Evolutionary conservation across 805 yeast species (phyloP), one percentile per base, ranked within the genome.

Genomic region (Starmera quercuum): DNA sequence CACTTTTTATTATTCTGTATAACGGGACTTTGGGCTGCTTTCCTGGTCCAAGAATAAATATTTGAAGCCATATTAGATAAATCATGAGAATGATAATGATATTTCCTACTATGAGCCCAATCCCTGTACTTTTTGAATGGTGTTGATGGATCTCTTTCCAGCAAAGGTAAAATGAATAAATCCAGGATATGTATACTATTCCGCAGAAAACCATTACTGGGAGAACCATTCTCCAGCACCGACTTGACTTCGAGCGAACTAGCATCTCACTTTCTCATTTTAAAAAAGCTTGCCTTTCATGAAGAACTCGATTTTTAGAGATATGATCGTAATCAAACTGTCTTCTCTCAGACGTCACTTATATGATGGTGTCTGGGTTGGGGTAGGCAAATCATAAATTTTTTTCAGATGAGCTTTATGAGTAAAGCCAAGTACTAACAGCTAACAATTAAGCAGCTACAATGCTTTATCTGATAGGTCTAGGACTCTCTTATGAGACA

Each of bases 381-480:
- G 11, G 10, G 11, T 11, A 21, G 8, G 23, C 23, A 21, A 8
- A 11, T 21, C 23, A 21, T 8, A 21, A 8, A 8, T 21, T 21
- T 21, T n/a, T n/a, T n/a, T n/a, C n/a, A n/a, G n/a, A n/a, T n/a
- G n/a, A n/a, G n/a, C n/a, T n/a, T n/a, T n/a, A n/a, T n/a, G n/a
- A n/a, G n/a, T n/a, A n/a, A 23, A n/a, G 26, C 13, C 7, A 6
- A n/a, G 8, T 10, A 8, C 26, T 15, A 10, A 23, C 12, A 23
- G 12, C 13, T 23, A n/a, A n/a, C 12, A 21, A 11, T 23, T 23
- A n/a, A 8, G 13, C 13, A 15, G 13, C 11, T 11, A 53, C 36
- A 33, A 90, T 92, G 97, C 66, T 90, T 30, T 92, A 90, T 56
- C 71, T 90, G 41, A 76, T 90, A 38, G 98, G 98, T 11, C 66